Conservation (phyloP, 228 moss, liverwort and hornwort species). For the Sphagnum fallax region DNA sequence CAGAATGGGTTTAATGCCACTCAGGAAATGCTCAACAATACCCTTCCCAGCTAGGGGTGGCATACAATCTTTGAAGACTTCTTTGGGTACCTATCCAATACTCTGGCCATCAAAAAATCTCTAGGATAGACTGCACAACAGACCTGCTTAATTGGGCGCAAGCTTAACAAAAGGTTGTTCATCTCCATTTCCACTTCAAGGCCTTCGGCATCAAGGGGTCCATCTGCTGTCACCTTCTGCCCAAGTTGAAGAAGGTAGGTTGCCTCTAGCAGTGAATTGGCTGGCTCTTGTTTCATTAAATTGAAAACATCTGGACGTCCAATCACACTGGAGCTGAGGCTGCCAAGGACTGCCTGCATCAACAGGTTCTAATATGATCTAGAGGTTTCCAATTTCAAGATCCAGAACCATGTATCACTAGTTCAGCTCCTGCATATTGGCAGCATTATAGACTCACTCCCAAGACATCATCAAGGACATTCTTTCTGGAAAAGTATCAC, state of each 20-base stretch:
- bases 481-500: constrained; percentile 10
- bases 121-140: too few relatives aligned
- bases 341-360: constrained; percentile 94
- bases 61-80: too few relatives aligned
- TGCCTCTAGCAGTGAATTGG: constrained; percentile 84
- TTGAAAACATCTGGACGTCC: constrained; percentile 86
- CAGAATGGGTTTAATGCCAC: too few relatives aligned
- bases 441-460: too few relatives aligned
- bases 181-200: constrained; percentile 99
- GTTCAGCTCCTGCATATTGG: neutral
- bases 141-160: constrained; percentile 98
- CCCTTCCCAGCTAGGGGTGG: too few relatives aligned
- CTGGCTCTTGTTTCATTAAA: constrained; percentile 99
- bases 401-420: neutral
- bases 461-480: neutral
- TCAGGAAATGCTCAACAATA: too few relatives aligned
- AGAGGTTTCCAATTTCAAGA: neutral
- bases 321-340: constrained; percentile 92
- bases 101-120: too few relatives aligned
- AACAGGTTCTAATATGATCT: neutral
- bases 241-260: constrained; percentile 85
- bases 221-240: constrained; percentile 83
- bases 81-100: too few relatives aligned
- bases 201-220: constrained; percentile 85
- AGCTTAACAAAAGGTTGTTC: constrained; percentile 85